Conservation (phyloP, 2,329 filamentous ascomycete species). For the Pseudogymnoascus sp. region DNA sequence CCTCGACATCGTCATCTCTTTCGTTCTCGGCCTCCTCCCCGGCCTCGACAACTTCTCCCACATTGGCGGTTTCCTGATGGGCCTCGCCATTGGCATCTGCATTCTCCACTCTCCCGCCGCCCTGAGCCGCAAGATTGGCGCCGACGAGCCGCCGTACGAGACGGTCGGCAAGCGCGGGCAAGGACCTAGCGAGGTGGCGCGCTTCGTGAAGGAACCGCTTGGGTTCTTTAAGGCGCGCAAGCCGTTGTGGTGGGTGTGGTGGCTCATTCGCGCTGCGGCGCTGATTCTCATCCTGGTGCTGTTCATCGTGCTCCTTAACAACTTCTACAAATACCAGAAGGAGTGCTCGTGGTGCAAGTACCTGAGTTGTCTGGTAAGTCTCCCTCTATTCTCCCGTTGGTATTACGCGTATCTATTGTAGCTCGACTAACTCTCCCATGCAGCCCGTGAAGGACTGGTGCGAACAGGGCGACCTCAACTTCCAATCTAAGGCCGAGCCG, state of each 20-base stretch:
- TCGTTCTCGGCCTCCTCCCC: conserved; percentile 84
- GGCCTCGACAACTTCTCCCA: conserved; percentile 96
- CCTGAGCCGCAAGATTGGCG: conserved; percentile 66
- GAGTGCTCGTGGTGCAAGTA: conserved; percentile 93
- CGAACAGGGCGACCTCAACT: conserved; percentile 30
- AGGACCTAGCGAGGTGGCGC: conserved; percentile 25
- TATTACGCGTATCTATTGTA: background rate
- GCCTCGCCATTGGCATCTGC: conserved; percentile 76
- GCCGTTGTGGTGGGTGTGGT: conserved; percentile 96
- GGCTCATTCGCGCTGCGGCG: conserved; percentile 73
- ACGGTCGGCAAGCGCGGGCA: conserved; percentile 50
- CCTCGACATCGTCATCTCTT: conserved; percentile 79
- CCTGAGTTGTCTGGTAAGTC: conserved; percentile 80
- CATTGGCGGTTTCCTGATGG: conserved; percentile 93
- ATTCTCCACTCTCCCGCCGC: conserved; percentile 82
- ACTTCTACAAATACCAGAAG: conserved; percentile 77
- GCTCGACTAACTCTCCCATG: conserved; percentile 20
- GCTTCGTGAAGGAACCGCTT: conserved; percentile 54
- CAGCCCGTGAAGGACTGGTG: conserved; percentile 64
- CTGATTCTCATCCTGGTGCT: conserved; percentile 74
- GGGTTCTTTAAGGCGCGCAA: conserved; percentile 90
- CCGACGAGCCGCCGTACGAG: conserved; percentile 62
- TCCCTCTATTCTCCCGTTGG: background rate
- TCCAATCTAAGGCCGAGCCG: background rate
- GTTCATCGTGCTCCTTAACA: conserved; percentile 80